These are phyloP conservation scores for Lecanicillium sp. DNA, from an alignment of 2,329 filamentous ascomycete genomes.

Conservation along the genomic window DNA sequence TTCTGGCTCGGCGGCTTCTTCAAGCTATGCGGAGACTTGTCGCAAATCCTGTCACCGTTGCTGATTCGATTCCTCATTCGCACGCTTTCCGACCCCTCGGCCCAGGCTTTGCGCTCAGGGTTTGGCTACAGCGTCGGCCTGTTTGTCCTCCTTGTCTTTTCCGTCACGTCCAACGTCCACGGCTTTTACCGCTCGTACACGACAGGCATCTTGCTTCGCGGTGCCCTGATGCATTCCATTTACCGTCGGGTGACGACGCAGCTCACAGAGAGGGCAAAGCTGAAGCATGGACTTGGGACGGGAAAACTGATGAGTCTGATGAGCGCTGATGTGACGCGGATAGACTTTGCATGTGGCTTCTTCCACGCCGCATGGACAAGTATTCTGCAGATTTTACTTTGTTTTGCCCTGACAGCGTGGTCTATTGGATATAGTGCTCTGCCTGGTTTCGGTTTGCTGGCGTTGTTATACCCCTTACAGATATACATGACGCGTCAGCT, in stretches of 20 bases:
- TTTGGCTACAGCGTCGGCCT: slow-evolving; percentile 17
- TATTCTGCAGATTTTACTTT: slow-evolving; percentile 20
- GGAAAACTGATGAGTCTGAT: slow-evolving; percentile 23
- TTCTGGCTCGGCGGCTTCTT: slow-evolving; percentile 21
- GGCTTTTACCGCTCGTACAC: slow-evolving; percentile 17
- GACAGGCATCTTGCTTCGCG: slow-evolving; percentile 14
- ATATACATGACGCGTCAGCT: slow-evolving; percentile 14
- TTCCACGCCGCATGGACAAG: slow-evolving; percentile 23
- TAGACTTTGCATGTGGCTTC: slow-evolving; percentile 23
- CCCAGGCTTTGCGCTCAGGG: slow-evolving; percentile 9
- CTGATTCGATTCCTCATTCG: slow-evolving; percentile 17
- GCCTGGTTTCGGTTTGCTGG: slow-evolving; percentile 17
- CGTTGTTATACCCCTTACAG: slow-evolving; percentile 16
- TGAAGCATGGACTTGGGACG: slow-evolving; percentile 14
- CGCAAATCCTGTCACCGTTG: slow-evolving; percentile 16
- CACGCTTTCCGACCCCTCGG: slow-evolving; percentile 14
- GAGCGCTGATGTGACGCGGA: slow-evolving; percentile 22
- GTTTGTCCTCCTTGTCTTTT: slow-evolving; percentile 16
- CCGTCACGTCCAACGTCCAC: slow-evolving; percentile 17
- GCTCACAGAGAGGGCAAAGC: slow-evolving; percentile 9
- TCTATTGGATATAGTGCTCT: slow-evolving; percentile 17
- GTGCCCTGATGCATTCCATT: slow-evolving; percentile 13
- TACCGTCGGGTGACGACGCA: slow-evolving; percentile 15
- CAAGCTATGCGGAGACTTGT: slow-evolving; percentile 17
- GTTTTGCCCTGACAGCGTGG: slow-evolving; percentile 17